Base-by-base conservation (phyloP, 225 moss, liverwort and hornwort genomes). In the Bryum argenteum region DNA sequence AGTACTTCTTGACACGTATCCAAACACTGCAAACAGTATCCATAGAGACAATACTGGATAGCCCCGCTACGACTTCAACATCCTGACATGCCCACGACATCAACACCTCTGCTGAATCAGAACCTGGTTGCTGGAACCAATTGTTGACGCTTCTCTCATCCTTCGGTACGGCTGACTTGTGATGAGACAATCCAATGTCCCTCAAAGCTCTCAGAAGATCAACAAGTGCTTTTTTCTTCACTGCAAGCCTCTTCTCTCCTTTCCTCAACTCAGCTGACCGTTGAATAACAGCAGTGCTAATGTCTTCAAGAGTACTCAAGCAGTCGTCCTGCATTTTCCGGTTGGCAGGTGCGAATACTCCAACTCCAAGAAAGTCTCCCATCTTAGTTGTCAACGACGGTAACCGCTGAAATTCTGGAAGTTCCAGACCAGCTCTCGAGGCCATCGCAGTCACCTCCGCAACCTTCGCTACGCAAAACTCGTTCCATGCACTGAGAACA, bases 161-260 rank as follows among this genome's bases (percentile, higher is more conserved):
- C 77, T 88, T 91, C 14, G 93, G 96, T 13, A 97, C 89, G 60
- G 91, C 87, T 71, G 96, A 90, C 83, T 84, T 90, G 58, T 87
- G 89, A 75, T 85, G 89, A 39, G 93, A 97, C 65, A 94, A 75
- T 53, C 93, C 96, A 59, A 94, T 74, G 47, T 88, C 87, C 53
- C 68, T 84, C 64, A 97, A 33, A 15, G 74, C 75, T 80, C 87
- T 88, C 10, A 97, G 84, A 55, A 97, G 85, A 82, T 97, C 96
- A 67, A 80, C 75, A 66, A 97, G 73, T 14, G 96, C 96, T 69
- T 93, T 97, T 64, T 93, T 97, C 86, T 97, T 97, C n/a, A 93
- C 80, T 26, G 93, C 87, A 53, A 91, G 79, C 61, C 82, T 80
- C 77, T 82, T 90, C 65, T 82, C 88, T 16, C 90, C 89, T 43